Evolutionary conservation across 768 basidiomycete genomes (phyloP), one percentile per base, ranked within the genome.

Genomic region (Dioszegia hungarica): DNA sequence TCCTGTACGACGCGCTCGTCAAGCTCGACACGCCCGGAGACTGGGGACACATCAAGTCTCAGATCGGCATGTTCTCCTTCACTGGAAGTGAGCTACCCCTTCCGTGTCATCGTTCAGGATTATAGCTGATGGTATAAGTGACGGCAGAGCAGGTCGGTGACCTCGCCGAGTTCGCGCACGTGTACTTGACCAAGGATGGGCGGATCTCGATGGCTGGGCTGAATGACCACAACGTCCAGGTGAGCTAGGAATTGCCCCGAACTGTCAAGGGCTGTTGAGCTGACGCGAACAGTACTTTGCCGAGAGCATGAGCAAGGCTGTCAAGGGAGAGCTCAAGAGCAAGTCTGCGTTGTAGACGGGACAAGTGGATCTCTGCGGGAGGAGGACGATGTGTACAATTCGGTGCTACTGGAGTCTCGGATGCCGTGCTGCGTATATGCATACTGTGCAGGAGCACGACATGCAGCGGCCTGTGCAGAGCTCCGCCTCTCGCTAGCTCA

Each of bases 121-220:
- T n/a, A 20, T 20, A 19, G 49, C 53, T 62, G 54, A 62, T 27
- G n/a, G 2, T 9, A 9, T 29, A 19, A 65, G 64, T 70, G 52
- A 63, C 59, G 0, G 57, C 68, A 4, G 66, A 72, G 33, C 75
- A 76, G 39, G 73, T 74, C 25, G 65, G 63, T 20, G 70, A 64
- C 8, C 63, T 77, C 38, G 72, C 70, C 29, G 57, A 72, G 12
- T 59, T 75, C 54, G 74, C 75, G 9, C 69, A 74, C 54, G 62
- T 77, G 45, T 77, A 75, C 66, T 51, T 75, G 65, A 71, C 68
- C 31, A 67, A 59, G 54, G 67, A 72, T 53, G 70, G 92, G 46
- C 82, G 92, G 43, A 93, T 97, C 68, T 92, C 89, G 58, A 94
- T 97, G 91, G 89, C 91, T 3, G 92, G 90, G 8, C 77, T 94